phyloP scores from a whole-genome alignment of 805 yeast genomes.

The Saccharomycopsis babjevae region DNA sequence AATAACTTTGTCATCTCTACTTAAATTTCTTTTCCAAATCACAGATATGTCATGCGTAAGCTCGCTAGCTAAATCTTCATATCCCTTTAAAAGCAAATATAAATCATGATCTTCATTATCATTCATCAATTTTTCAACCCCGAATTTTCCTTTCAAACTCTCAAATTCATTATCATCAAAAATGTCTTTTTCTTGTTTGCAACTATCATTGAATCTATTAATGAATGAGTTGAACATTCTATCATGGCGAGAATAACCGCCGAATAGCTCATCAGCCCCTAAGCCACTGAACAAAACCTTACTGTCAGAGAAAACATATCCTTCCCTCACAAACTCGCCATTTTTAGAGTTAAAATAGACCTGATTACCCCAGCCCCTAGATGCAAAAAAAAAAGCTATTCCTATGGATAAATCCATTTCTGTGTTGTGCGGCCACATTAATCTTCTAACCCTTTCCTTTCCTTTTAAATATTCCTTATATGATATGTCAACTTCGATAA shows the following conservation, averaged over 20 bases:
- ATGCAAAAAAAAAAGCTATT: slow-evolving; percentile 88
- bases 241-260: slow-evolving; percentile 87
- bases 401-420: slow-evolving; percentile 97
- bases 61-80: slow-evolving; percentile 42
- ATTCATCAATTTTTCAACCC: neutral
- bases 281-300: slow-evolving; percentile 80
- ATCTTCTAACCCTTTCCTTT: slow-evolving; percentile 40
- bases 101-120: neutral
- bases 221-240: slow-evolving; percentile 29
- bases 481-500: slow-evolving; percentile 65
- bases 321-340: slow-evolving; percentile 11
- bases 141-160: neutral
- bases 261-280: slow-evolving; percentile 96
- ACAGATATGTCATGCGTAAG: slow-evolving; percentile 61
- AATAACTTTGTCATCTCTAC: slow-evolving; percentile 86
- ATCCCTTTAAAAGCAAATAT: slow-evolving; percentile 22
- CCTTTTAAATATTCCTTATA: slow-evolving; percentile 52
- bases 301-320: slow-evolving; percentile 33
- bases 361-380: slow-evolving; percentile 41
- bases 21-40: slow-evolving; percentile 70
- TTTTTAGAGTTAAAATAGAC: slow-evolving; percentile 19
- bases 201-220: neutral
- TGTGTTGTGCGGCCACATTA: slow-evolving; percentile 77
- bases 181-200: neutral
- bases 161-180: neutral